Evolutionary conservation across 331 rosid species (phyloP).

Genomic region (Quercus phellos): DNA sequence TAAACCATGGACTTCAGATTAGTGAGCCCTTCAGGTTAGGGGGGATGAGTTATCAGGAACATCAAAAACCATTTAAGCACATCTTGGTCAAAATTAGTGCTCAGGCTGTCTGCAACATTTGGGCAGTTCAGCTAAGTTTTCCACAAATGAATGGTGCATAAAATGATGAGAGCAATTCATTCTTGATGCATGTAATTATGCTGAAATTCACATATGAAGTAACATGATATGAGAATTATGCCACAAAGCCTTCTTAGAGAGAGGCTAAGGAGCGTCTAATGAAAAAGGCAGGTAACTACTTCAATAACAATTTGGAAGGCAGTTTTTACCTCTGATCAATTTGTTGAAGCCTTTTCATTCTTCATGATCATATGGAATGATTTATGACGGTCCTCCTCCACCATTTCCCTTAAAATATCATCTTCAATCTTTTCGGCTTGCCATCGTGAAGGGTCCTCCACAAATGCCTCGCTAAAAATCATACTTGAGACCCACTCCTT

Average conservation of each 20-base stretch:
- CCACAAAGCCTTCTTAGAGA: background rate
- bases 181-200: background rate
- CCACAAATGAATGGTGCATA: background rate
- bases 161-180: background rate
- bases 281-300: background rate
- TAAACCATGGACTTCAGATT: background rate
- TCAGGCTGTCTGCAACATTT: background rate
- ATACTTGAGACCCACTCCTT: slow-evolving; percentile 96
- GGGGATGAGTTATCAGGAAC: background rate
- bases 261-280: background rate
- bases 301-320: background rate
- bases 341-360: slow-evolving; percentile 86
- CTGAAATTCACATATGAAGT: background rate
- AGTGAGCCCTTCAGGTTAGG: background rate
- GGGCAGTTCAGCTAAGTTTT: background rate
- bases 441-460: slow-evolving; percentile 88
- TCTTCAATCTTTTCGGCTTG: slow-evolving; percentile 91
- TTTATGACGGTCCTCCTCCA: slow-evolving; percentile 69
- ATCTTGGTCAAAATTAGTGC: background rate
- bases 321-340: slow-evolving; percentile 47
- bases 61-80: background rate
- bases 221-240: background rate
- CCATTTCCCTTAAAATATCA: slow-evolving; percentile 76
- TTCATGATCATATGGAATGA: slow-evolving; percentile 90
- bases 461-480: slow-evolving; percentile 91